phyloP scores from a whole-genome alignment of 371 early-diverging fungal genomes.

The Conidiobolus incongruus region DNA sequence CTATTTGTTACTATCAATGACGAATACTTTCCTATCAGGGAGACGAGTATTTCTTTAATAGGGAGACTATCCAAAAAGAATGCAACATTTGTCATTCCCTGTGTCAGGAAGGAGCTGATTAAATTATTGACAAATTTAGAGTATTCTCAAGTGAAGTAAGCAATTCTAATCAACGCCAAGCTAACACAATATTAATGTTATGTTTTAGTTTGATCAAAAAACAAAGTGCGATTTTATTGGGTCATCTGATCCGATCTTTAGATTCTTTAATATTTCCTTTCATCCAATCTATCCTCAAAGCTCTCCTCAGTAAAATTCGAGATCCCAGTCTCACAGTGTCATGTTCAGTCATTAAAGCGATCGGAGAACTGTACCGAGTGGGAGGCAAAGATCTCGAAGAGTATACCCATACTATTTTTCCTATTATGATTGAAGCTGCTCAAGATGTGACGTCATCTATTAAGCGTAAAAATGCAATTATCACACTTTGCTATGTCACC shows the following conservation, averaged over 20 bases:
- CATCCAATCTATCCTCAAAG: slow-evolving; percentile 69
- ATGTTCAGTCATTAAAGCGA: slow-evolving; percentile 53
- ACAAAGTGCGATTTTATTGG: no score
- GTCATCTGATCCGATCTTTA: background rate
- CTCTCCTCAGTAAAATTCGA: slow-evolving; percentile 58
- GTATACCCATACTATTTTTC: slow-evolving; percentile 60
- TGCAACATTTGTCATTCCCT: slow-evolving; percentile 85
- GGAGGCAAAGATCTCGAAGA: slow-evolving; percentile 71
- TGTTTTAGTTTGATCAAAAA: no score
- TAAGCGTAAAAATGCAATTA: slow-evolving; percentile 75
- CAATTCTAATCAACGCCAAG: no score
- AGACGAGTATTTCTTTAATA: slow-evolving; percentile 62
- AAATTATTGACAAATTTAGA: slow-evolving; percentile 83
- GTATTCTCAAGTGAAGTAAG: no score
- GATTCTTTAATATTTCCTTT: slow-evolving; percentile 27
- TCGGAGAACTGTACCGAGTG: slow-evolving; percentile 75
- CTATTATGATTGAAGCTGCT: slow-evolving; percentile 70
- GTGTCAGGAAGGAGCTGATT: slow-evolving; percentile 63
- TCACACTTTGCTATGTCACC: slow-evolving; percentile 62
- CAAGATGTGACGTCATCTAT: slow-evolving; percentile 69
- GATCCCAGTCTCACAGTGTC: slow-evolving; percentile 65
- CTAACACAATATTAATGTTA: no score
- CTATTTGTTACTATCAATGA: slow-evolving; percentile 82
- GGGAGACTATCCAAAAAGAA: no score
- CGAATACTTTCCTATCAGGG: slow-evolving; percentile 74